These are phyloP conservation scores for Fusarium sp. DNA, from an alignment of 2,329 filamentous ascomycete species.

Conservation along the genomic window DNA sequence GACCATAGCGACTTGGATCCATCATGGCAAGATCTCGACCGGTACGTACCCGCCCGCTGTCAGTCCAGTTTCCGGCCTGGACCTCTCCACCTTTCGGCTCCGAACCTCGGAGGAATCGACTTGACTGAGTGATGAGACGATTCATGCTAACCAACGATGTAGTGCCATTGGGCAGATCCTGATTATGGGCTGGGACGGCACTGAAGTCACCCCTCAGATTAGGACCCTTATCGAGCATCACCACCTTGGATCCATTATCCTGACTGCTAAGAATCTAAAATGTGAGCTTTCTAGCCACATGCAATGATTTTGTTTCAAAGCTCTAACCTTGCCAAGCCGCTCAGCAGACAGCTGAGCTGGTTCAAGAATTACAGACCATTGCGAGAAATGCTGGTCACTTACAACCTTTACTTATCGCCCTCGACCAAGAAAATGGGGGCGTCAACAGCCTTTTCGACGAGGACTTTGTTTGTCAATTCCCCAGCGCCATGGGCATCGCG, in stretches of 20 bases:
- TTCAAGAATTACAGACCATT: conserved; percentile 91
- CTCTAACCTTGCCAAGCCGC: conserved; percentile 69
- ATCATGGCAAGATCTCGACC: conserved; percentile 80
- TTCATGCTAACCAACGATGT: conserved; percentile 43
- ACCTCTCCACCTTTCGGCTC: conserved; percentile 36
- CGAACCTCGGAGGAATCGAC: conserved; percentile 24
- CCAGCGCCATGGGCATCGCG: conserved; percentile 96
- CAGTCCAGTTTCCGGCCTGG: conserved; percentile 12
- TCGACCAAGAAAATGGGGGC: conserved; percentile 98
- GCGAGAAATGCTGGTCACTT: conserved; percentile 90
- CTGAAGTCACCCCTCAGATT: conserved; percentile 83
- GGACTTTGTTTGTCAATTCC: conserved; percentile 94
- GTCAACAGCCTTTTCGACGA: conserved; percentile 98
- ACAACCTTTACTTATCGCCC: conserved; percentile 85
- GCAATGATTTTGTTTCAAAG: conserved; percentile 30
- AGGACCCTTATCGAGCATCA: conserved; percentile 81
- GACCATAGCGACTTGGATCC: conserved; percentile 58
- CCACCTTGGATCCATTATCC: conserved; percentile 86
- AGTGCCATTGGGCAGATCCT: conserved; percentile 80
- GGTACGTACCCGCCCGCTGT: conserved; percentile 61
- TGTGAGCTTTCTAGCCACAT: conserved; percentile 60
- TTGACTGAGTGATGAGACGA: neutral
- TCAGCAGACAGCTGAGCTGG: conserved; percentile 85
- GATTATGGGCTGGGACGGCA: conserved; percentile 88
- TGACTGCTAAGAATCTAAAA: conserved; percentile 87